Evolutionary conservation across 257 asterid genomes (phyloP).

Genomic region (Solanum etuberosum): DNA sequence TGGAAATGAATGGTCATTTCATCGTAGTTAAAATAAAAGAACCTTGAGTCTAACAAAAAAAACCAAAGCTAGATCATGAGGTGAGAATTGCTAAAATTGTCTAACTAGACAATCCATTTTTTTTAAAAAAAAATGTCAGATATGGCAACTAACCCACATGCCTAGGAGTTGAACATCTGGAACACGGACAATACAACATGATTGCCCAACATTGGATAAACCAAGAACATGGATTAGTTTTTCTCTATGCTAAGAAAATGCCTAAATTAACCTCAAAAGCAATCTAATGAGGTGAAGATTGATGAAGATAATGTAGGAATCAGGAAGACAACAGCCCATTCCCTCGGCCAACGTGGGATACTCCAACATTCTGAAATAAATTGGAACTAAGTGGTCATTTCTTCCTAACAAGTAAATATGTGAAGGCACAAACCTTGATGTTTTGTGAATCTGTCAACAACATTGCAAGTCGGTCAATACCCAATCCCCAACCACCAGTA

Average conservation of each 20-base stretch:
- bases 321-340: neutral
- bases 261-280: neutral
- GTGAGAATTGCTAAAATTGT: neutral
- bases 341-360: neutral
- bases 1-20: neutral
- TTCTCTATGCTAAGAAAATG: neutral
- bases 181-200: neutral
- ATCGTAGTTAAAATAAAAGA: neutral
- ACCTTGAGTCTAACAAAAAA: neutral
- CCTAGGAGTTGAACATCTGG: neutral
- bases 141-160: neutral
- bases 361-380: neutral
- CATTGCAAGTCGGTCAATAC: conserved; percentile 85
- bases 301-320: neutral
- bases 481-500: conserved; percentile 97
- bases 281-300: neutral
- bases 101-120: neutral
- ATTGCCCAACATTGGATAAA: neutral
- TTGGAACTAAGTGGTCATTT: neutral
- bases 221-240: neutral
- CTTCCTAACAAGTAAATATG: neutral
- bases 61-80: neutral
- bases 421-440: conserved; percentile 46
- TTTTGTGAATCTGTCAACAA: conserved; percentile 87
- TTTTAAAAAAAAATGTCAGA: neutral